phyloP scores from a whole-genome alignment of 345 rosid species.

The Luvunga scandens region DNA sequence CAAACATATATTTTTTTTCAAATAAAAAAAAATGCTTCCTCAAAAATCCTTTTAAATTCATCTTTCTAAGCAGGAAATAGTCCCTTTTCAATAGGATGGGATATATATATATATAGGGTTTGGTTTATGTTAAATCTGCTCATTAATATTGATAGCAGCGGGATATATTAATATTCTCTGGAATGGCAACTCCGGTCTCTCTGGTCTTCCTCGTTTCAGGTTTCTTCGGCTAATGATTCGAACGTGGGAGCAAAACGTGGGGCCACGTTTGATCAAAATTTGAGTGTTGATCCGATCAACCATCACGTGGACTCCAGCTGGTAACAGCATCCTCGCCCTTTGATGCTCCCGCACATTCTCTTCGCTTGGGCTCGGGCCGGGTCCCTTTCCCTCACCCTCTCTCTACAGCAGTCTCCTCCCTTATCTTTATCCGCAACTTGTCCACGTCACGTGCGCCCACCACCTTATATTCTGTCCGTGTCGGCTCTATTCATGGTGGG shows the following conservation, averaged over 20 bases:
- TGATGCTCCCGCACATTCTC: slow-evolving; percentile 17
- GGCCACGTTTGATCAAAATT: not conserved
- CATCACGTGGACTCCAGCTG: slow-evolving; percentile 39
- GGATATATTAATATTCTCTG: no score
- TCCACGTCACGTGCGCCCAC: slow-evolving; percentile 13
- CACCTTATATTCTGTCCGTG: not conserved
- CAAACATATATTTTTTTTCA: no score
- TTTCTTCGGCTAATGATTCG: not conserved
- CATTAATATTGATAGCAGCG: no score
- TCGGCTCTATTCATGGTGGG: not conserved
- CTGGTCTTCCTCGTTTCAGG: no score
- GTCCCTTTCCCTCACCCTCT: not conserved
- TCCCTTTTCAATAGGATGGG: not conserved
- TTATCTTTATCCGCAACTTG: not conserved
- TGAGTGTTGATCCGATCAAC: not conserved
- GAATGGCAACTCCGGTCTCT: not conserved
- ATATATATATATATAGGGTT: no score
- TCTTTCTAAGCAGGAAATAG: not conserved
- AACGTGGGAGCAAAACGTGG: not conserved
- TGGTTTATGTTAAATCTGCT: no score
- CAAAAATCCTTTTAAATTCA: no score
- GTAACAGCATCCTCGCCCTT: slow-evolving; percentile 12
- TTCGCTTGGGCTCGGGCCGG: no score
- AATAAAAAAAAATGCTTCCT: no score
- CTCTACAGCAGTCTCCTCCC: not conserved